Evolutionary conservation across 164 flowering plant genomes (phyloP), one percentile per base, ranked within the genome.

Genomic region (Magnolia changhungtana): DNA sequence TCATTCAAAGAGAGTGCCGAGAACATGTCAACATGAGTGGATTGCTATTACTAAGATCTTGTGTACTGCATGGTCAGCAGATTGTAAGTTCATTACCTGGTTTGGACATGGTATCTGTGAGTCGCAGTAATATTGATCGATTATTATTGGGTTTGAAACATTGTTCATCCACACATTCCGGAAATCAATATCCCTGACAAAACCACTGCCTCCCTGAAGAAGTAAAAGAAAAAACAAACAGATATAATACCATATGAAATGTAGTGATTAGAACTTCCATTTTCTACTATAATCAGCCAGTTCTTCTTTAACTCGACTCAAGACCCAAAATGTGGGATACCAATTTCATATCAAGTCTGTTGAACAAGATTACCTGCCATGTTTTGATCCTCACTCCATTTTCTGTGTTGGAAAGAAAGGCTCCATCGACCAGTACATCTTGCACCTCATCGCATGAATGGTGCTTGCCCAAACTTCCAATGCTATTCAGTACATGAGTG

Each of bases 41-140:
- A 55, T 55, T 55, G 13, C 3, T 19, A 55, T 55, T 10, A 55
- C 61, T 55, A 37, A 37, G 4, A 37, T 37, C 45, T 0, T 5
- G 45, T 37, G 45, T 37, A 37, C 7, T 3, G 45, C 45, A 37
- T 55, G 49, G 13, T 73, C 67, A 27, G 63, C 4, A 31, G 8
- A 50, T 24, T 13, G 49, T 50, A 10, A 13, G 14, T 66, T 52
- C 14, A 7, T 8, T 87, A 94, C 98, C 98, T 92, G 93, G 80
- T 96, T 96, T 49, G 70, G 72, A 86, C 99, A 94, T 59, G 93
- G 89, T 10, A 4, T 1, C 11, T 7, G 68, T 3, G 97, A 88
- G 77, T 96, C 99, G 71, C 99, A 96, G 75, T 96, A 96, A 76
- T 88, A 93, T 77, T 96, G 99, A 84, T 96, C 92, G 50, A 96